Evolutionary conservation across 768 basidiomycete species (phyloP), one percentile per base, ranked within the genome.

Genomic region (Imleria badia): DNA sequence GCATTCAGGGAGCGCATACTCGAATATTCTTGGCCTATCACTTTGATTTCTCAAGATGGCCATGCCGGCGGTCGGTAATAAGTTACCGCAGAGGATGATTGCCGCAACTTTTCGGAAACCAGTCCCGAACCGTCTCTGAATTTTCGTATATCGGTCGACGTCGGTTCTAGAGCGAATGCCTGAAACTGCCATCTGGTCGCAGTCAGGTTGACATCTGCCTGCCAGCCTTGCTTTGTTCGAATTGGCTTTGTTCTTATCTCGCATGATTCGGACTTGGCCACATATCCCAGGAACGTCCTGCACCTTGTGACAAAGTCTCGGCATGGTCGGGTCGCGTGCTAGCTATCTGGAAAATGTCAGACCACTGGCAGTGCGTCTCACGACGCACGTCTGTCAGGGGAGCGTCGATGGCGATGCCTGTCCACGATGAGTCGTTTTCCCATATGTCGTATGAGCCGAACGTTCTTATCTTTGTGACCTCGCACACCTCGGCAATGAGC

Each of bases 391-490:
- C 26, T 26, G 26, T 26, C 26, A 26, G 26, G 4, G 26, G 26
- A 4, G 26, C 26, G 6, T 6, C 26, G 26, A 26, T 26, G 26
- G 26, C 26, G 26, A 26, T 26, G 26, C 26, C 26, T 26, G 34
- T 59, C 36, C 34, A 48, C 19, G 46, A 56, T 39, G 33, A 40
- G 19, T 9, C 20, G 8, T 34, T 34, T 49, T 50, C 51, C 36
- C 45, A 47, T 44, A 29, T 19, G 19, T 42, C 19, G 22, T 17
- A 15, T 33, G 5, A 34, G 13, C 45, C n/a, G 20, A n/a, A 33
- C 29, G 19, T 42, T 11, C 33, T 58, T 58, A 58, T 59, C 49
- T 46, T n/a, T 44, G 33, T 33, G 30, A 20, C 51, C 43, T 26
- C 48, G 15, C 54, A 26, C 42, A 33, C 17, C 6, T 33, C 19